phyloP scores from a whole-genome alignment of 805 yeast genomes.

The Sungouiozyma intestinalis region DNA sequence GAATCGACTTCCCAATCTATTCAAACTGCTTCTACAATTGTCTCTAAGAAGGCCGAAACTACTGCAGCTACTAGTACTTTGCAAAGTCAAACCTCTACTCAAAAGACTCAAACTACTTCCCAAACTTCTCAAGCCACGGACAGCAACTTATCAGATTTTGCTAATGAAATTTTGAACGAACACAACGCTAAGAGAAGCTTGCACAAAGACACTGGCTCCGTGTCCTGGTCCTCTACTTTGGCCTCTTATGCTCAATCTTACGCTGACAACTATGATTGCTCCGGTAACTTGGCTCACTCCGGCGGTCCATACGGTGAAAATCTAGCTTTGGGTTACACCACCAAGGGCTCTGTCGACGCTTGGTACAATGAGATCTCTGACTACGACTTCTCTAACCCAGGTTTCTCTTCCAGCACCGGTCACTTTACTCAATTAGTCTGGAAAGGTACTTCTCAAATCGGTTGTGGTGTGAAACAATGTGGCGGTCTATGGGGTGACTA shows the following conservation, averaged over 20 bases:
- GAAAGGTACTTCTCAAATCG: conserved; percentile 48
- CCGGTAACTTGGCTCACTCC: conserved; percentile 55
- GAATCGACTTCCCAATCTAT: neutral
- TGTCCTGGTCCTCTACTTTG: conserved; percentile 40
- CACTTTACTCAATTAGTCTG: conserved; percentile 78
- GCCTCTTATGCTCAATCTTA: conserved; percentile 41
- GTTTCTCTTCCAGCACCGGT: conserved; percentile 39
- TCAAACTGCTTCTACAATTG: conserved; percentile 1
- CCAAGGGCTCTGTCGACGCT: conserved; percentile 43
- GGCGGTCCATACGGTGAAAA: conserved; percentile 59
- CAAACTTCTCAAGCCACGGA: conserved; percentile 12
- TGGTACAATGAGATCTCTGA: conserved; percentile 60
- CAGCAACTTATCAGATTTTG: conserved; percentile 15
- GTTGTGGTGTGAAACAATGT: conserved; percentile 63
- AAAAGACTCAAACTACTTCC: conserved; percentile 10
- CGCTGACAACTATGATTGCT: conserved; percentile 40
- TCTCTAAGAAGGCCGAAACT: neutral
- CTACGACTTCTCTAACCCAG: conserved; percentile 42
- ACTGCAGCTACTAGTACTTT: conserved; percentile 6
- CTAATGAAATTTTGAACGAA: conserved; percentile 36
- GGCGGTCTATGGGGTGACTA: conserved; percentile 43
- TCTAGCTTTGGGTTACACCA: conserved; percentile 52
- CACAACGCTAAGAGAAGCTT: conserved; percentile 42
- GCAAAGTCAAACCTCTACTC: conserved; percentile 6
- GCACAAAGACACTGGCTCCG: conserved; percentile 31